Evolutionary conservation across 2,329 filamentous ascomycete genomes (phyloP).

Genomic region (Talaromyces sp.): DNA sequence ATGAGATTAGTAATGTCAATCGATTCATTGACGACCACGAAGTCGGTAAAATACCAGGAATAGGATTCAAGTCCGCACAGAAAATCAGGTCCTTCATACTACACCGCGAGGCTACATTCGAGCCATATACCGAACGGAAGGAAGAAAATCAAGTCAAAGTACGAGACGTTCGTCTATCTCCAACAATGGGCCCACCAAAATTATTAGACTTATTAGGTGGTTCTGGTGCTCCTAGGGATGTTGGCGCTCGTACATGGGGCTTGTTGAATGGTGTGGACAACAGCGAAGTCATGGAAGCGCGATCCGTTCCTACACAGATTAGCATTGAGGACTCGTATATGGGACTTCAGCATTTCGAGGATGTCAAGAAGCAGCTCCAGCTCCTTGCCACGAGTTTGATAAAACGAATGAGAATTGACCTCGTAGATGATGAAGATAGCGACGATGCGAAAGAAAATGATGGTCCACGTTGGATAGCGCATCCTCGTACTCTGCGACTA

Average conservation of each 20-base stretch:
- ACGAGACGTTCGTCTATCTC: conserved; percentile 60
- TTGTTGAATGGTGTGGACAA: conserved; percentile 79
- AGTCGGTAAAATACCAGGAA: conserved; percentile 77
- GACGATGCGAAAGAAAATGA: conserved; percentile 19
- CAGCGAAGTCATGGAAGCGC: conserved; percentile 67
- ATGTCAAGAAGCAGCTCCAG: conserved; percentile 66
- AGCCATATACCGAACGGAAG: conserved; percentile 32
- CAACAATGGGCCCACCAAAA: conserved; percentile 59
- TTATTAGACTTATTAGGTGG: conserved; percentile 69
- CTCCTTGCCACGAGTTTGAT: conserved; percentile 68
- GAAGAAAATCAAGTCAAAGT: conserved; percentile 61
- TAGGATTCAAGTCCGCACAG: conserved; percentile 75
- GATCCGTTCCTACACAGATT: conserved; percentile 76
- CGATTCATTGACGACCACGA: conserved; percentile 72
- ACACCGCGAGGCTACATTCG: conserved; percentile 36
- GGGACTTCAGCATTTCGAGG: conserved; percentile 61
- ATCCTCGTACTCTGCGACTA: conserved; percentile 76
- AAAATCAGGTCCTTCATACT: conserved; percentile 62
- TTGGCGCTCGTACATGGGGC: conserved; percentile 70
- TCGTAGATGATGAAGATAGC: conserved; percentile 55
- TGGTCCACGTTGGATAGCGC: conserved; percentile 64
- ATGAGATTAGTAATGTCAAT: conserved; percentile 51
- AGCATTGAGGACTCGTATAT: conserved; percentile 92
- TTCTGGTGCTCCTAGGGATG: conserved; percentile 66
- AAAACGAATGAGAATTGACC: conserved; percentile 72